phyloP scores from a whole-genome alignment of 805 yeast genomes.

The Candida taoyuanica region DNA sequence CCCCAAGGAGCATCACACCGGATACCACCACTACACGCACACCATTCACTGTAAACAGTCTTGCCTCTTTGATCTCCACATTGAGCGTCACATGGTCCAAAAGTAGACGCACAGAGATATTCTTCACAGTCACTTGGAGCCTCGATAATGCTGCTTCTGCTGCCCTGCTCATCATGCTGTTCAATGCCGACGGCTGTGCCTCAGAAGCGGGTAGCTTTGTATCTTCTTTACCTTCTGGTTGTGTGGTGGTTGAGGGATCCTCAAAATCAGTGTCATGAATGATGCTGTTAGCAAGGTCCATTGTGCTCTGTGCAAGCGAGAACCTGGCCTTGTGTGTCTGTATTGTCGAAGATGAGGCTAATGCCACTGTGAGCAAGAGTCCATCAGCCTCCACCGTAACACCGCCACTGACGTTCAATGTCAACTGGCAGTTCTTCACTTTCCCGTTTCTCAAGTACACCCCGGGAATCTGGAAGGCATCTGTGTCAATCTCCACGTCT shows the following conservation, averaged over 20 bases:
- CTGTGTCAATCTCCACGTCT: conserved; percentile 69
- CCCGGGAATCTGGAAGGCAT: conserved; percentile 63
- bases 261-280: conserved; percentile 25
- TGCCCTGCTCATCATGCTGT: conserved; percentile 57
- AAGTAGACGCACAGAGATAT: conserved; percentile 44
- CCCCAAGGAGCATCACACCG: conserved; percentile 37
- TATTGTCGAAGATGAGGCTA: conserved; percentile 15
- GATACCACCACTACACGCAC: conserved; percentile 36
- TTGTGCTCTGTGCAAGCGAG: conserved; percentile 67
- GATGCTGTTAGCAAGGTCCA: conserved; percentile 59
- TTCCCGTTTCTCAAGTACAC: conserved; percentile 57
- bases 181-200: conserved; percentile 35
- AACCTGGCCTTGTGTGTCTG: conserved; percentile 33
- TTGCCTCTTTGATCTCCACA: conserved; percentile 30
- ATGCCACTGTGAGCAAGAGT: conserved; percentile 45
- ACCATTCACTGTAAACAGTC: conserved; percentile 41
- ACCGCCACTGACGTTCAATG: conserved; percentile 67
- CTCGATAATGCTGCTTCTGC: conserved; percentile 64
- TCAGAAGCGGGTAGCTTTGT: conserved; percentile 16
- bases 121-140: conserved; percentile 44
- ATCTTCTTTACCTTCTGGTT: conserved; percentile 6
- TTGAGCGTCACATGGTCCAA: conserved; percentile 40
- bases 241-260: conserved; percentile 13
- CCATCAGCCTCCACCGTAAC: conserved; percentile 56
- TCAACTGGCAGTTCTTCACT: conserved; percentile 49